Conservation (phyloP, 768 basidiomycete genomes). For the Trametes maxima region DNA sequence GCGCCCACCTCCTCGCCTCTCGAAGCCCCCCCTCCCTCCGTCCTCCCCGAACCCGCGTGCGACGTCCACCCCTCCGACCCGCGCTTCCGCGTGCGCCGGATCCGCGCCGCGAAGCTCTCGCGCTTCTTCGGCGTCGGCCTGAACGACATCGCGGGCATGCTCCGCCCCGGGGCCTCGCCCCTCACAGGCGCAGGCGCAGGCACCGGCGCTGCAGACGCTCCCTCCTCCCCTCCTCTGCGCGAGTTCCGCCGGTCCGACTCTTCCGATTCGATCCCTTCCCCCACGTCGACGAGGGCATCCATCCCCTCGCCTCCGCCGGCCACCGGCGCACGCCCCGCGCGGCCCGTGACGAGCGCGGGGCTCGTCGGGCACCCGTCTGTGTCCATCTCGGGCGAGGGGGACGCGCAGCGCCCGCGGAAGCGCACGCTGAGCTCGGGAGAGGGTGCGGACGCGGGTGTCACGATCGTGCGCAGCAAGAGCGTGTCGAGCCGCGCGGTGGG, state of each 20-base stretch:
- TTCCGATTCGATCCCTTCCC: constrained; percentile 25
- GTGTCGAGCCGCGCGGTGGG: background rate
- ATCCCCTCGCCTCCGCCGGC: background rate
- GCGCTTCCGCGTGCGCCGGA: constrained; percentile 38
- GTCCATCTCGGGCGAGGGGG: background rate
- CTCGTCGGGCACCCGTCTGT: background rate
- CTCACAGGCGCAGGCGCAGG: background rate
- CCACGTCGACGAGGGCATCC: constrained; percentile 16
- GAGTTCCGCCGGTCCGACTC: constrained; percentile 38
- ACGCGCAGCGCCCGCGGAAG: background rate
- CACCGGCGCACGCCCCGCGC: background rate
- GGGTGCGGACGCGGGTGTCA: too few relatives aligned
- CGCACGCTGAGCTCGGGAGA: constrained; percentile 7
- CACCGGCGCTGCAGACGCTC: background rate
- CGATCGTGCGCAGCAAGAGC: constrained; percentile 1
- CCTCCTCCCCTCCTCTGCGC: constrained; percentile 4
- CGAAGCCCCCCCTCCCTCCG: background rate
- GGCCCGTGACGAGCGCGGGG: constrained; percentile 8
- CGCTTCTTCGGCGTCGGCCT: constrained; percentile 60
- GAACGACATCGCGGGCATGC: constrained; percentile 42
- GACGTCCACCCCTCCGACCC: constrained; percentile 12
- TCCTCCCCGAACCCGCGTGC: constrained; percentile 5
- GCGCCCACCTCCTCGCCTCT: constrained; percentile 14
- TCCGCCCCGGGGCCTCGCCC: constrained; percentile 25
- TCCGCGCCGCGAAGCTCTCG: constrained; percentile 55